Base-by-base conservation (phyloP, 225 moss, liverwort and hornwort genomes). In the Pseudisothecium myosuroides region DNA sequence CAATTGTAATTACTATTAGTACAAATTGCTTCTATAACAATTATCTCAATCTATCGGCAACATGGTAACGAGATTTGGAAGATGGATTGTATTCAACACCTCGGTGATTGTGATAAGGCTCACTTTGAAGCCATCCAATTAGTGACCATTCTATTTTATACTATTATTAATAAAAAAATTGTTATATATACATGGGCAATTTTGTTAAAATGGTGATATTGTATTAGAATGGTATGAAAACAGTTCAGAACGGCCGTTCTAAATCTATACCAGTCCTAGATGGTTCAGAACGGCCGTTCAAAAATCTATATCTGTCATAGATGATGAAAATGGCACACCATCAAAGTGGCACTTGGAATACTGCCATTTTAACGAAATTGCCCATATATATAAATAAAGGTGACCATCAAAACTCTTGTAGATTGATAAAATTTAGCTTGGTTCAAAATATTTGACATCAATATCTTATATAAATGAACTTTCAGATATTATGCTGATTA, bases 41-140 rank as follows among this genome's bases (percentile, higher is more conserved):
- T 21, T 12, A 20, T 50, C 5, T 32, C 50, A 50, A 50, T 76
- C 2, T 2, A 50, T 5, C 0, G 1, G 1, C 21, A 76, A 34
- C 5, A 34, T 7, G 6, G 3, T 76, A 12, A 50, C 1, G 0
- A 76, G 2, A 1, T 8, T 50, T 34, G 3, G 13, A 0, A 76
- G 8, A 76, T 14, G 14, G 4, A 52, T 76, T 3, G 0, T 21
- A 19, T 32, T 49, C 34, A 76, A 52, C 0, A 52, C 8, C 5
- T 12, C 34, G 3, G 34, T 52, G 7, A 76, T 12, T 2, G 5
- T 50, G 0, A 21, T 19, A 76, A 34, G 18, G 12, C 13, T 43
- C 7, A 28, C 52, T 67, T 47, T 3, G 0, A 45, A 82, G 5
- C 14, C 19, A 47, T 34, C 9, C 5, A 64, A 64, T 34, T 34